Base-by-base conservation (phyloP, 2,329 filamentous ascomycete species). In the Colletotrichum sp. region DNA sequence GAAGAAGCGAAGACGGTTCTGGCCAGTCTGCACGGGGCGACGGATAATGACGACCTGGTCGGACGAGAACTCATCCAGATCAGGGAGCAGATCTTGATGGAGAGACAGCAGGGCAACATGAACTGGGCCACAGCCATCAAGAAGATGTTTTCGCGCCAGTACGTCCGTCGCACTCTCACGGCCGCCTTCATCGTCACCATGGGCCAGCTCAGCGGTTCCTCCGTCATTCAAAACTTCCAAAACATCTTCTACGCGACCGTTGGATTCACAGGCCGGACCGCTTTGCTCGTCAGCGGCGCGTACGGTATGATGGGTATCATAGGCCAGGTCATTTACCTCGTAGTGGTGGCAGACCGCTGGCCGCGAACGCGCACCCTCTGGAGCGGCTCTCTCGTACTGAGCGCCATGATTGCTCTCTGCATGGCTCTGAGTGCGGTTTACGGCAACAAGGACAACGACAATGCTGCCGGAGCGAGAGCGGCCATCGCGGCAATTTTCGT, bases 231-330 rank as follows among this genome's bases (percentile, higher is more conserved):
- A 64, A 83, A 84, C 67, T 84, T 82, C 70, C 82, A 84, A 69
- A 80, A 76, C 63, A 80, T 80, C 24, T 80, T 84, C 55, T 84
- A 84, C 68, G 78, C 77, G 6, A 76, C 77, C 5, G 77, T 83
- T 9, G 83, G 83, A 6, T 83, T 81, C 59, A 78, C 76, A 3
- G 81, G 81, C 4, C 78, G 78, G 18, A 80, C 78, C 4, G 78
- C 78, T 0, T 69, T 84, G 6, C 76, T 84, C 13, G 83, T 84
- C 66, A 80, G 79, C 47, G 81, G 78, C 1, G 74, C 79, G 9
- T 84, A 84, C 62, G 82, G 83, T 2, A 80, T 84, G 73, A 83
- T 84, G 81, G 82, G 81, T 8, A 77, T 84, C 8, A 70, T 82
- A 5, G 81, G 82, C 5, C 81, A 83, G 65, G 70, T 83, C 18